Conservation (phyloP, 148 eudicot genomes). For the Mesembryanthemum crystallinum region DNA sequence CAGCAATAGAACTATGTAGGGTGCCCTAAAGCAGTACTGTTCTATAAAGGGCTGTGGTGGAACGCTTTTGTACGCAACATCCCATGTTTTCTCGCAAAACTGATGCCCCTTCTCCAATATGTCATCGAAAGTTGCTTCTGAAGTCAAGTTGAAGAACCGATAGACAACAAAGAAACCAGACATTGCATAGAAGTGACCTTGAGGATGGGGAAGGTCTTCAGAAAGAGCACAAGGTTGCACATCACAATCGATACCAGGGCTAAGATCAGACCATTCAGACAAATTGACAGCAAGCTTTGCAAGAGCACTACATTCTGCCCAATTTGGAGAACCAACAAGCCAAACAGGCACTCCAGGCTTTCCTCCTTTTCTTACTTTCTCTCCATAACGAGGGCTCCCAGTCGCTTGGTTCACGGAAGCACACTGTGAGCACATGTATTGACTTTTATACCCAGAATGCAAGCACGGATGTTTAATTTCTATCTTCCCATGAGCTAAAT, state of each 20-base stretch:
- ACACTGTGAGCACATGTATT: conserved; percentile 71
- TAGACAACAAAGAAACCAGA: conserved; percentile 94
- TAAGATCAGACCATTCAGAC: conserved; percentile 82
- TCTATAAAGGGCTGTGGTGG: conserved; percentile 93
- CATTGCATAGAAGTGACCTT: conserved; percentile 88
- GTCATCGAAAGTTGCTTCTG: conserved; percentile 79
- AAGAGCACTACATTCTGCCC: conserved; percentile 80
- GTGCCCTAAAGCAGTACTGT: conserved; percentile 97
- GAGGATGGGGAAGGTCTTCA: conserved; percentile 72
- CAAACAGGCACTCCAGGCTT: conserved; percentile 56
- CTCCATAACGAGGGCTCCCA: conserved; percentile 45
- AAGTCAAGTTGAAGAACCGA: conserved; percentile 83
- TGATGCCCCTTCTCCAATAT: conserved; percentile 79
- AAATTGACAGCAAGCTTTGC: conserved; percentile 83
- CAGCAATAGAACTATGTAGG: conserved; percentile 68
- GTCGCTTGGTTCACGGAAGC: conserved; percentile 44
- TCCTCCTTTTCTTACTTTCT: conserved; percentile 42
- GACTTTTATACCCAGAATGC: conserved; percentile 77
- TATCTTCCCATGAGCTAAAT: conserved; percentile 57
- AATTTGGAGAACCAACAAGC: conserved; percentile 81
- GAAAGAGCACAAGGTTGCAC: conserved; percentile 87
- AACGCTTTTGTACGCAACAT: conserved; percentile 78
- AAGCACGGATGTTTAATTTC: conserved; percentile 87
- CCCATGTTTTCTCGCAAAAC: conserved; percentile 77
- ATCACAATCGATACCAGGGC: conserved; percentile 76